These are phyloP conservation scores for Dioszegia hungarica DNA, from an alignment of 768 basidiomycete genomes.

Conservation along the genomic window DNA sequence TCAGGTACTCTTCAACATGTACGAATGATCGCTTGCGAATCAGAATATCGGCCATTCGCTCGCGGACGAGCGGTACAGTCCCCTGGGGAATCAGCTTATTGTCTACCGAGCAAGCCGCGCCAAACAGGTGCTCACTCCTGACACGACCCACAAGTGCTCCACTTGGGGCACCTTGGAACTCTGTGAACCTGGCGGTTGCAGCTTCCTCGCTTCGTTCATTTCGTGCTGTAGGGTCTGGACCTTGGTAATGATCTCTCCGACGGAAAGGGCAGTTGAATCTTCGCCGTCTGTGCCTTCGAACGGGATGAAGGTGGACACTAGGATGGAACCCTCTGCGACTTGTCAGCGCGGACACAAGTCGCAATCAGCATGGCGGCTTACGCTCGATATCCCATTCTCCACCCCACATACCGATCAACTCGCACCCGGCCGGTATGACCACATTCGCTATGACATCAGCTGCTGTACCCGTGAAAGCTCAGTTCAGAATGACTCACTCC, in stretches of 20 bases:
- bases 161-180: slow-evolving; percentile 25
- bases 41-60: slow-evolving; percentile 41
- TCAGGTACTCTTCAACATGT: slow-evolving; percentile 44
- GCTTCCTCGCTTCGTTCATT: slow-evolving; percentile 26
- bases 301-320: slow-evolving; percentile 43
- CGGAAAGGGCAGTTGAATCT: slow-evolving; percentile 40
- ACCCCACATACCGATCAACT: slow-evolving; percentile 43
- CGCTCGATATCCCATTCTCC: slow-evolving; percentile 46
- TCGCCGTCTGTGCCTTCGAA: slow-evolving; percentile 46
- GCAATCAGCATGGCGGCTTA: slow-evolving; percentile 13
- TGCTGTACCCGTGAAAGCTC: background rate
- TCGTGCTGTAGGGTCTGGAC: slow-evolving; percentile 24
- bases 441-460: slow-evolving; percentile 27
- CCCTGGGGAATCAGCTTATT: slow-evolving; percentile 20
- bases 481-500: slow-evolving; percentile 24
- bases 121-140: slow-evolving; percentile 27
- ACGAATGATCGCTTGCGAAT: slow-evolving; percentile 40
- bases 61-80: slow-evolving; percentile 37
- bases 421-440: slow-evolving; percentile 40
- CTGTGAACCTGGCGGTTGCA: background rate
- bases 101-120: background rate
- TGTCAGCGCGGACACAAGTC: no score
- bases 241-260: slow-evolving; percentile 44
- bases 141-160: slow-evolving; percentile 45
- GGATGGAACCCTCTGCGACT: slow-evolving; percentile 41